Evolutionary conservation across 495 filamentous ascomycete genomes (phyloP).

Genomic region (Hypoxylon cercidicola): DNA sequence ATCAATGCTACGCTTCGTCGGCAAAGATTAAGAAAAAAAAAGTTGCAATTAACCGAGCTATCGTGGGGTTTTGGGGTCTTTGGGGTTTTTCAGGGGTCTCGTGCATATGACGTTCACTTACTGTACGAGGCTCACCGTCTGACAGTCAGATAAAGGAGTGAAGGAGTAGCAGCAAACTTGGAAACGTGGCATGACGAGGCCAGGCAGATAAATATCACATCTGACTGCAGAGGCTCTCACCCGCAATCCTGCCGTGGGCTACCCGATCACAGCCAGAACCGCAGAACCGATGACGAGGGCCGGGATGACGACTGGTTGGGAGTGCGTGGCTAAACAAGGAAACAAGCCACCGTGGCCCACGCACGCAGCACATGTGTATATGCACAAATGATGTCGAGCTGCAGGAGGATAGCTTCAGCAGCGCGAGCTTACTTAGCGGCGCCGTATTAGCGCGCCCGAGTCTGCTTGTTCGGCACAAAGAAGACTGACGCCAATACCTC

Average conservation of each 20-base stretch:
- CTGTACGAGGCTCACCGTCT: constrained; percentile 2
- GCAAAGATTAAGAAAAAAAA: no score
- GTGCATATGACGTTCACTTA: constrained; percentile 19
- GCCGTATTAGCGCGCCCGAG: constrained; percentile 19
- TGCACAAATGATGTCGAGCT: constrained; percentile 42
- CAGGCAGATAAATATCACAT: constrained; percentile 19
- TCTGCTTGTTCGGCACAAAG: constrained; percentile 7
- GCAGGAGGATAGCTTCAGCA: constrained; percentile 37
- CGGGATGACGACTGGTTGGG: constrained; percentile 24
- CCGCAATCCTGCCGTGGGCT: constrained; percentile 16
- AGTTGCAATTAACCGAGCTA: constrained; percentile 12
- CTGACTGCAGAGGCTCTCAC: constrained; percentile 1
- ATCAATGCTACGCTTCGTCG: no score
- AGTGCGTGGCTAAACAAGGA: constrained; percentile 44
- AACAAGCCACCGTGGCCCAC: constrained; percentile 43
- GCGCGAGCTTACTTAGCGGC: constrained; percentile 23
- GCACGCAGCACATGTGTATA: constrained; percentile 21
- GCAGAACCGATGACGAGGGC: constrained; percentile 26
- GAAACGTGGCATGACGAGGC: constrained; percentile 23
- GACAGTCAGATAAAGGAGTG: neutral
- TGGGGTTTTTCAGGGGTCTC: no score
- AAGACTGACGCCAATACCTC: constrained; percentile 12
- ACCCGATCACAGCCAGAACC: constrained; percentile 14
- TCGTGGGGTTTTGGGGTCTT: neutral
- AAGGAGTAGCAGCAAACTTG: neutral